Evolutionary conservation across 148 eudicot genomes (phyloP).

Genomic region (Rhododendron molle): DNA sequence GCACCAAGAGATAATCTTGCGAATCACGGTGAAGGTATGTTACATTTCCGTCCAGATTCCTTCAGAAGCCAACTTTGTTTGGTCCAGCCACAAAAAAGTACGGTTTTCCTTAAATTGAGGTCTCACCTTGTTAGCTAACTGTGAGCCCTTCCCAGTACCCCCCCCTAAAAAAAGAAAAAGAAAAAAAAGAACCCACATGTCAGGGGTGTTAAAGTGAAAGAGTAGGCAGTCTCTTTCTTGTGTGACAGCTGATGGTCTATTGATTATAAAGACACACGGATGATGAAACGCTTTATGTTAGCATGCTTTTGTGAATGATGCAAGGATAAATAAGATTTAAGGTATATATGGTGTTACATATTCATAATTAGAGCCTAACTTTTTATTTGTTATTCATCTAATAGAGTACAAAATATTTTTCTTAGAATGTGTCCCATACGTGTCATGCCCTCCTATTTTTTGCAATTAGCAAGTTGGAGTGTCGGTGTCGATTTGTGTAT

Average conservation of each 20-base stretch:
- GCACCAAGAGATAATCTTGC: constrained; percentile 81
- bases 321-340: background rate
- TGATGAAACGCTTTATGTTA: background rate
- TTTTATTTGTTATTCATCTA: background rate
- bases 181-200: background rate
- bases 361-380: background rate
- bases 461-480: background rate
- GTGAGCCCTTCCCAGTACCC: no score
- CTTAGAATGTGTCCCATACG: background rate
- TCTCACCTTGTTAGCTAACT: background rate
- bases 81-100: background rate
- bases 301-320: background rate
- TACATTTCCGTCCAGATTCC: background rate
- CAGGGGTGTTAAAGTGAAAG: background rate
- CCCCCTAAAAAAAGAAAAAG: no score
- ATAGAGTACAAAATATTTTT: background rate
- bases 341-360: background rate
- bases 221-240: background rate
- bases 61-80: background rate
- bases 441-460: background rate
- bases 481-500: background rate
- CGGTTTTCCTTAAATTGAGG: background rate
- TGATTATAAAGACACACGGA: background rate
- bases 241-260: background rate
- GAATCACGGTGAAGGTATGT: constrained; percentile 61